A percentile compares a stretch with the other conserved stretches of the same genome.
phyloP scores from a whole-genome alignment of 2,329 filamentous ascomycete genomes.

The Penicillium sp. region DNA sequence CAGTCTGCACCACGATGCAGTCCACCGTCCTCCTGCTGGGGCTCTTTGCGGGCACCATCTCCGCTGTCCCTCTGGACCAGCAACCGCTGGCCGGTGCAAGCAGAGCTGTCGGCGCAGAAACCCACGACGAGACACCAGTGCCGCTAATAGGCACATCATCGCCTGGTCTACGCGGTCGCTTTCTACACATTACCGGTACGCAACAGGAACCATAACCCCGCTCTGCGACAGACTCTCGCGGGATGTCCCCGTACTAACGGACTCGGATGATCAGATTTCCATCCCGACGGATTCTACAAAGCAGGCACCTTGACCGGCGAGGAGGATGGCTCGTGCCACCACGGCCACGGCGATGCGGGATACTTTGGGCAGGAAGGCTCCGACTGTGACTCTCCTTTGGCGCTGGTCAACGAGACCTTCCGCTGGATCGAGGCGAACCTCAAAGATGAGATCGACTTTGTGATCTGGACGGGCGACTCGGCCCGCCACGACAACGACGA shows the following conservation, averaged over 20 bases:
- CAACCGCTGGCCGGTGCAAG: slow-evolving; percentile 14
- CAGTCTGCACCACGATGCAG: slow-evolving; percentile 13
- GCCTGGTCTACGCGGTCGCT: slow-evolving; percentile 31
- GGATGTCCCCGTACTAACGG: too few species aligned
- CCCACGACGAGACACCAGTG: slow-evolving; percentile 1
- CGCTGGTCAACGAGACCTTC: slow-evolving; percentile 83
- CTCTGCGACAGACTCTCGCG: not conserved
- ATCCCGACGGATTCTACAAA: slow-evolving; percentile 87
- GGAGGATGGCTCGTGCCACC: slow-evolving; percentile 73
- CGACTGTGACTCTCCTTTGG: slow-evolving; percentile 79
- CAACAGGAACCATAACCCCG: not conserved
- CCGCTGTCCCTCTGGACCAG: slow-evolving; percentile 14
- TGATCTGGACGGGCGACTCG: slow-evolving; percentile 89
- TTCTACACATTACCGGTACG: slow-evolving; percentile 41
- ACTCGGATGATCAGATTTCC: slow-evolving; percentile 73
- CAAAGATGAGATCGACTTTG: slow-evolving; percentile 77
- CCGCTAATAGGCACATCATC: slow-evolving; percentile 6
- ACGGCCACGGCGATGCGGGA: slow-evolving; percentile 71
- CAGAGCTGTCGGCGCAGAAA: slow-evolving; percentile 1
- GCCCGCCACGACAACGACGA: slow-evolving; percentile 88
- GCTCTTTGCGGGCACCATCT: slow-evolving; percentile 14
- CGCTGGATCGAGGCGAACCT: slow-evolving; percentile 79
- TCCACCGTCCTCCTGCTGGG: slow-evolving; percentile 14
- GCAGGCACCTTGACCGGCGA: slow-evolving; percentile 68
- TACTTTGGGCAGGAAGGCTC: slow-evolving; percentile 80